Evolutionary conservation across 345 rosid species (phyloP).

Genomic region (Ceriops tagal): DNA sequence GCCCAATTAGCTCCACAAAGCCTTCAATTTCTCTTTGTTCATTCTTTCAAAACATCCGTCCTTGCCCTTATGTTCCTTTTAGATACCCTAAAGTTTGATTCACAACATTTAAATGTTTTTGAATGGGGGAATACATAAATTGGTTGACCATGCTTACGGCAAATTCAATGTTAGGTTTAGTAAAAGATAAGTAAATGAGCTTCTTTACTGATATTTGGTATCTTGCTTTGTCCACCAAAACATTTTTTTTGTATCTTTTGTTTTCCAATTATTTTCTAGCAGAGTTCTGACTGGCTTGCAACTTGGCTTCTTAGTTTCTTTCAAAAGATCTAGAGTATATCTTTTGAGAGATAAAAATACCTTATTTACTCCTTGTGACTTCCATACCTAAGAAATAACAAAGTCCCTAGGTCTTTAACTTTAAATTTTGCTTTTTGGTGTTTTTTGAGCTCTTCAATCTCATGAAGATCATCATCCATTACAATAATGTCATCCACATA

Average conservation of each 20-base stretch:
- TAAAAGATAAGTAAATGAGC: background rate
- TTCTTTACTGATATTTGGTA: background rate
- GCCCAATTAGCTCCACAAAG: too few species aligned
- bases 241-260: too few species aligned
- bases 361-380: background rate
- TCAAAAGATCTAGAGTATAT: too few species aligned
- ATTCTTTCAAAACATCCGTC: background rate
- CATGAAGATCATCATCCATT: background rate
- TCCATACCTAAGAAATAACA: background rate
- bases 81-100: background rate
- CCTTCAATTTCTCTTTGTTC: too few species aligned
- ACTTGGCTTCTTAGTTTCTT: too few species aligned
- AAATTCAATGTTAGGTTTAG: background rate
- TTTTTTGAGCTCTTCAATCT: background rate
- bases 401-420: background rate
- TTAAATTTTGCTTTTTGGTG: background rate
- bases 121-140: background rate
- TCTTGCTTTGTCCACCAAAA: too few species aligned
- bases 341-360: too few species aligned
- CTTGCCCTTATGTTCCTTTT: background rate
- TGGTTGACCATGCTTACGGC: background rate
- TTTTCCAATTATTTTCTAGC: too few species aligned
- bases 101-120: background rate
- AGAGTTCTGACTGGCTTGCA: too few species aligned
- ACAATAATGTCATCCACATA: background rate